These are phyloP conservation scores for Beta lomatogona DNA, from an alignment of 179 eudicot genomes.

Conservation along the genomic window DNA sequence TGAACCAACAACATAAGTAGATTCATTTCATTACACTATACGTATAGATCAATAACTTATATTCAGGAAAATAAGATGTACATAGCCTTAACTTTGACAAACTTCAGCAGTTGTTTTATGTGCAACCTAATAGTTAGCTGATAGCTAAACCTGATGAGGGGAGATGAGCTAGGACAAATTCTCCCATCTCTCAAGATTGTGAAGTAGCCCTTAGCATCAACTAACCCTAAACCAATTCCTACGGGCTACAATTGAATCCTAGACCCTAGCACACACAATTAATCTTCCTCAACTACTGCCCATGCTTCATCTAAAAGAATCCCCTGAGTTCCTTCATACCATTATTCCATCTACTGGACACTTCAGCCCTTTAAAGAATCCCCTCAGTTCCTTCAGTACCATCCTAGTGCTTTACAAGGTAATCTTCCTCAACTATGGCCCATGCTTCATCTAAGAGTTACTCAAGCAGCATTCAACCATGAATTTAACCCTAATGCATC, in stretches of 20 bases:
- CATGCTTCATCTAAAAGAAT: too few relatives aligned
- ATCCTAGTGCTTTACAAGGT: not conserved
- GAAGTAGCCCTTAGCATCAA: not conserved
- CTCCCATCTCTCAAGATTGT: not conserved
- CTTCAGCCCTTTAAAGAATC: not conserved
- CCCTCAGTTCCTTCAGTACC: not conserved
- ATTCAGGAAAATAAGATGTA: too few relatives aligned
- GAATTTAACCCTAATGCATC: not conserved
- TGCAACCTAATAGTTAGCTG: not conserved
- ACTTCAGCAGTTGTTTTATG: not conserved
- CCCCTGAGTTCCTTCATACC: too few relatives aligned
- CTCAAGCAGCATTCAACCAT: not conserved
- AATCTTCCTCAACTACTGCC: too few relatives aligned
- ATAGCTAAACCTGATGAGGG: not conserved
- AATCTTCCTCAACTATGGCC: not conserved
- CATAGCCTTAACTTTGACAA: not conserved
- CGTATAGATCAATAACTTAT: too few relatives aligned
- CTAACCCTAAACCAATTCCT: not conserved
- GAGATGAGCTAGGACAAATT: not conserved
- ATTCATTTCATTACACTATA: too few relatives aligned
- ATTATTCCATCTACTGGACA: not conserved
- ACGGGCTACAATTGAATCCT: conserved; percentile 2
- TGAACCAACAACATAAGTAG: too few relatives aligned
- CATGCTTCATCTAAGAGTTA: not conserved
- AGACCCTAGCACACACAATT: not conserved